A percentile compares a stretch with the other conserved stretches of the same genome.
phyloP scores from a whole-genome alignment of 2,329 filamentous ascomycete species.

The Cercospora sojina region DNA sequence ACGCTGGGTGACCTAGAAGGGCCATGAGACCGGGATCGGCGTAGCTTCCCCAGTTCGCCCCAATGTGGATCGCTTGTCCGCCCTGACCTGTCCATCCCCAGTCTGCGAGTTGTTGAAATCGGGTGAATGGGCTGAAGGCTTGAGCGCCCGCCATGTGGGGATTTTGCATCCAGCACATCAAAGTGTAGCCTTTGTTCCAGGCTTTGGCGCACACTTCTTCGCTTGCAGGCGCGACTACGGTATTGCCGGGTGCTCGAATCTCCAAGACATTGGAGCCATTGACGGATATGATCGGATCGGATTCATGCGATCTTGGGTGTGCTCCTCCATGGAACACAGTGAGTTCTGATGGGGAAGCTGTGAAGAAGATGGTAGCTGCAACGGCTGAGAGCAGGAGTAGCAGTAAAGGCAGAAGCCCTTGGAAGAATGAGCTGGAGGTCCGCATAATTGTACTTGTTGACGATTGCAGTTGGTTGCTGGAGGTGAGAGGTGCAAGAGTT shows the following conservation, averaged over 20 bases:
- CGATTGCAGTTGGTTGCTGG: neutral
- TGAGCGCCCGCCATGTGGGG: conserved; percentile 8
- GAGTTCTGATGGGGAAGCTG: neutral
- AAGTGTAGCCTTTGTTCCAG: conserved; percentile 8
- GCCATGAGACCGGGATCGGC: neutral
- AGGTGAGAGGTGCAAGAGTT: neutral
- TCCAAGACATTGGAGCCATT: neutral
- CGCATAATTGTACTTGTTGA: neutral
- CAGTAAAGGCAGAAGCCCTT: neutral
- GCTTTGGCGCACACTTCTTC: neutral
- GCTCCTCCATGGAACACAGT: neutral
- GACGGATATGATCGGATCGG: neutral
- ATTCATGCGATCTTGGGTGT: neutral
- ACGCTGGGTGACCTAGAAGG: neutral
- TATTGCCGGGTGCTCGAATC: neutral
- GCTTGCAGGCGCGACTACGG: neutral
- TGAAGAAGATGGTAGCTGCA: neutral
- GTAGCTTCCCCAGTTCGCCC: neutral
- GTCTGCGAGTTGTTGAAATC: conserved; percentile 4
- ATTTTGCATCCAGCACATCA: conserved; percentile 16
- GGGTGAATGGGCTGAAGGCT: conserved; percentile 4
- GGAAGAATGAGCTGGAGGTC: neutral
- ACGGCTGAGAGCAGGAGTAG: neutral
- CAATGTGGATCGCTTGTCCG: neutral
- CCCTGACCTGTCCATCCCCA: conserved; percentile 9